Evolutionary conservation across 768 basidiomycete genomes (phyloP), one percentile per base, ranked within the genome.

Genomic region (Russula compacta): DNA sequence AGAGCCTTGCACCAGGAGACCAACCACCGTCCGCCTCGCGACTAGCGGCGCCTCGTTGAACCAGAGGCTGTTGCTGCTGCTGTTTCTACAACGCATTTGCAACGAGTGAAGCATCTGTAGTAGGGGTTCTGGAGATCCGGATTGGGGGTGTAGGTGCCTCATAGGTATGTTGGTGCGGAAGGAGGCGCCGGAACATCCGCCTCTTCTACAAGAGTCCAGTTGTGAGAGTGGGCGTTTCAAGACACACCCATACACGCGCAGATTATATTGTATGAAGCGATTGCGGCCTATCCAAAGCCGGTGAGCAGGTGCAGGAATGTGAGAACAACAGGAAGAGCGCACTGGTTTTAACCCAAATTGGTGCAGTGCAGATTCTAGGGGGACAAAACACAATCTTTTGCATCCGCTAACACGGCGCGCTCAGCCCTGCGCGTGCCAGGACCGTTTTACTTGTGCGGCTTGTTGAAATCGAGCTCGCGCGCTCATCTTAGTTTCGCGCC

Each of bases 1-100:
- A 82, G 46, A 88, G 77, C 97, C 69, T 92, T 92, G 73, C 95
- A 98, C 94, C 95, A 99, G 9, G 87, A 88, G 46, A 99, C 73
- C 59, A 85, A 88, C 93, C 93, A 4, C 92, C 92, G 57, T 92
- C 86, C 2, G 92, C 92, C 71, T 95, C 89, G 44, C 87, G 78
- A 66, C 82, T 85, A 0, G 83, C 86, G 24, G 75, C 62, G 1
- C 81, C 80, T 15, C 76, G 74, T 58, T 77, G 71, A 64, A 44
- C 67, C 32, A 61, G 67, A 53, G 66, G 68, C 53, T 63, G 72
- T 12, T 56, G 68, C 63, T 68, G 74, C 44, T 70, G 73, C 68
- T 84, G 85, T 29, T 29, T 1, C 58, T 84, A 83, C 12, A 85
- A 72, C 3, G 84, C 84, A 65, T 84, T 83, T 7, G 85, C 80